phyloP scores from a whole-genome alignment of 805 yeast genomes.

The Hanseniaspora taiwanica region DNA sequence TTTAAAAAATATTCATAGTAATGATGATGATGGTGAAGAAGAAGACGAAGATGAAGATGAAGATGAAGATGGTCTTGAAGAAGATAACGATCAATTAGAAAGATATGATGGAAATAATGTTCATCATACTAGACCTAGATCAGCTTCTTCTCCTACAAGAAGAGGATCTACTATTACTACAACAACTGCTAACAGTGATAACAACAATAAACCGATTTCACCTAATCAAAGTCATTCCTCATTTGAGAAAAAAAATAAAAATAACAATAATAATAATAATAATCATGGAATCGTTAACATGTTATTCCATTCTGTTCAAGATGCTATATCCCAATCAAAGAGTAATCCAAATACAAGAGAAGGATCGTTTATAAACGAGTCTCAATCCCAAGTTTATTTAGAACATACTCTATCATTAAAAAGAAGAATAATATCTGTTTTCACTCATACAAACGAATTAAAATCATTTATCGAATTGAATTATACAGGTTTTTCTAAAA shows the following conservation, averaged over 20 bases:
- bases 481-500: constrained; percentile 79
- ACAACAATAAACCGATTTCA: background rate
- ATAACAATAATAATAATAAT: too few species aligned
- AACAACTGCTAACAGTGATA: background rate
- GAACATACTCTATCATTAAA: constrained; percentile 44
- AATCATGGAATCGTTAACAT: background rate
- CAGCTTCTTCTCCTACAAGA: background rate
- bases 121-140: background rate
- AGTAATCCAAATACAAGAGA: too few species aligned
- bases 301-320: background rate
- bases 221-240: too few species aligned
- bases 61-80: background rate
- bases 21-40: background rate
- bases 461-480: constrained; percentile 75
- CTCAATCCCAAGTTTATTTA: constrained; percentile 1
- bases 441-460: constrained; percentile 68
- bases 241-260: too few species aligned
- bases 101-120: background rate
- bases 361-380: background rate
- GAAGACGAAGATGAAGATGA: background rate
- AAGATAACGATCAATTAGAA: background rate
- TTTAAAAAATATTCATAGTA: too few species aligned
- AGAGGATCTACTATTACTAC: background rate
- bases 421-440: constrained; percentile 50
- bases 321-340: background rate